Evolutionary conservation across 345 rosid genomes (phyloP).

Genomic region (Limnanthes douglasii): DNA sequence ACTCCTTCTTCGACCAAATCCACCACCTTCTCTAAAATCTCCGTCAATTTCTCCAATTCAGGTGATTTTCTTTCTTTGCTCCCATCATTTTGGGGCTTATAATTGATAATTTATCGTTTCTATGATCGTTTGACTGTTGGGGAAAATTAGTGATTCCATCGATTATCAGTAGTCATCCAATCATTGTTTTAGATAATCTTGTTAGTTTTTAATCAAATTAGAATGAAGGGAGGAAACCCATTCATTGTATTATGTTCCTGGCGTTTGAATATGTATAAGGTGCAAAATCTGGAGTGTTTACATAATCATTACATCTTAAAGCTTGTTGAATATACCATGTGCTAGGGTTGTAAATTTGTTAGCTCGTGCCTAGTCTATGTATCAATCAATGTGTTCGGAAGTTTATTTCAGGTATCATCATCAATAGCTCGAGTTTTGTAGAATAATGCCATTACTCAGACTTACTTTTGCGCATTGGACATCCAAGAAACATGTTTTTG

Average conservation of each 20-base stretch:
- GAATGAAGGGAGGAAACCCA: too few species aligned
- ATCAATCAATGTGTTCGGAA: background rate
- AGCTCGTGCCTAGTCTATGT: background rate
- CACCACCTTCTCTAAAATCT: conserved; percentile 12
- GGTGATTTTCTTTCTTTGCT: conserved; percentile 12
- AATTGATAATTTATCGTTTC: background rate
- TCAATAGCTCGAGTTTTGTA: background rate
- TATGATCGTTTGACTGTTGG: background rate
- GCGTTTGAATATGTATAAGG: too few species aligned
- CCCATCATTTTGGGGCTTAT: background rate
- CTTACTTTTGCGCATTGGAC: background rate
- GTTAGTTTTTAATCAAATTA: too few species aligned
- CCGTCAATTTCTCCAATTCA: conserved; percentile 20
- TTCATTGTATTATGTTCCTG: too few species aligned
- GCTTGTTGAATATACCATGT: too few species aligned
- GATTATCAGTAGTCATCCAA: too few species aligned
- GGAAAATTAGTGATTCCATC: background rate
- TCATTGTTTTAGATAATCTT: too few species aligned
- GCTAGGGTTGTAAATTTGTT: too few species aligned
- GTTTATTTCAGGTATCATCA: background rate
- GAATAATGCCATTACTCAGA: background rate
- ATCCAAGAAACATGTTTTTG: too few species aligned
- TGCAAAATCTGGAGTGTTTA: too few species aligned
- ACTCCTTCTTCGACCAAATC: conserved; percentile 9
- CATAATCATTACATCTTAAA: too few species aligned